Evolutionary conservation across 371 early-diverging fungal genomes (phyloP).

Genomic region (Mortierella sp.): DNA sequence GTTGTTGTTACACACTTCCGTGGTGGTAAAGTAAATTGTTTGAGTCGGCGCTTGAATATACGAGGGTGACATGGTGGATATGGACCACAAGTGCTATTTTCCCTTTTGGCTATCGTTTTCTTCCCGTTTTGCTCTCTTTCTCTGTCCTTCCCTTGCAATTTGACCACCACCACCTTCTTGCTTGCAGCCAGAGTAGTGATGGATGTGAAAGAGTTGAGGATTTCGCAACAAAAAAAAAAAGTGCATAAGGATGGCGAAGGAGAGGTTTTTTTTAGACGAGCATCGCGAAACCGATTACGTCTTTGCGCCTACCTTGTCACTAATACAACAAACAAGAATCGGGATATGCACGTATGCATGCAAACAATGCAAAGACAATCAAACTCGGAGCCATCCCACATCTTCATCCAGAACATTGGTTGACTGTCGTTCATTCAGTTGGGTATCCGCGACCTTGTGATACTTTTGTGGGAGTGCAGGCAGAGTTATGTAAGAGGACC

Average conservation of each 20-base stretch:
- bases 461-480: not conserved
- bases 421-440: not conserved
- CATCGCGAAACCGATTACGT: not conserved
- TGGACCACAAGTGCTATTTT: constrained; percentile 1
- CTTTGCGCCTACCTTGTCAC: not conserved
- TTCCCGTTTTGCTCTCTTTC: not conserved
- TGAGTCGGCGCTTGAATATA: constrained; percentile 1
- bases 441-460: not conserved
- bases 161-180: not conserved
- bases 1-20: not conserved
- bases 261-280: not conserved
- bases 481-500: constrained; percentile 1
- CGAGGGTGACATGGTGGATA: not conserved
- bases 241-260: not conserved
- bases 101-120: not conserved
- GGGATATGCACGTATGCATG: not conserved
- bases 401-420: not conserved
- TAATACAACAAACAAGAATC: not conserved
- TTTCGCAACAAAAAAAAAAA: not conserved
- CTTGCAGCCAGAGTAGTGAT: not conserved
- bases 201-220: not conserved
- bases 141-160: not conserved
- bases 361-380: not conserved
- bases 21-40: not conserved
- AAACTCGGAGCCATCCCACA: not conserved